These are phyloP conservation scores for Hymenoscyphus fraxineus DNA, from an alignment of 2,329 filamentous ascomycete genomes.

Conservation along the genomic window DNA sequence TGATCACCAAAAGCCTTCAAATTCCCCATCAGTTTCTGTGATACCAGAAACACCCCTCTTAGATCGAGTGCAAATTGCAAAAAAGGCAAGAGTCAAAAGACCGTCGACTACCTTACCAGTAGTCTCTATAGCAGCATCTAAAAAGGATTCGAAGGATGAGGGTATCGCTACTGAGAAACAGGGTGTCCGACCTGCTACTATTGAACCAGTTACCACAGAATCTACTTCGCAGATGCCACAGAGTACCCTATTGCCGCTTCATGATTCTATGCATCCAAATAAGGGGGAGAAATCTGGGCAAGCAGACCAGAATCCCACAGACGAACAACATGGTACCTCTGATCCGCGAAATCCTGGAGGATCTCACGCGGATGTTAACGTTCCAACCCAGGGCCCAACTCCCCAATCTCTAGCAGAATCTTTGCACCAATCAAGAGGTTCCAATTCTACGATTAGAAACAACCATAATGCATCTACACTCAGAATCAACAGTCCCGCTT, in stretches of 20 bases:
- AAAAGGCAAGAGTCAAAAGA: constrained; percentile 26
- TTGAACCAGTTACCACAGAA: neutral
- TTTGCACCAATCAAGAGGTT: neutral
- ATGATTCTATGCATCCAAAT: neutral
- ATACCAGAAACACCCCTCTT: constrained; percentile 6
- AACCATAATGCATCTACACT: neutral
- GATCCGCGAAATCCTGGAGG: neutral
- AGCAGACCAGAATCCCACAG: neutral
- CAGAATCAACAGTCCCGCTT: neutral
- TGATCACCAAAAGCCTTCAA: neutral
- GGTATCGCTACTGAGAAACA: neutral
- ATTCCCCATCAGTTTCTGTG: neutral
- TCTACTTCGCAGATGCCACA: neutral
- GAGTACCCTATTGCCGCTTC: neutral
- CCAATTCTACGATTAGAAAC: neutral
- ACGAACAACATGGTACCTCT: neutral
- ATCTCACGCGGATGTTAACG: neutral
- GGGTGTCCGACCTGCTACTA: neutral
- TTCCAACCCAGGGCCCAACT: neutral
- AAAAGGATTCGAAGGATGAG: neutral
- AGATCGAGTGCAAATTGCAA: constrained; percentile 24
- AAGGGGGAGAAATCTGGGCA: neutral
- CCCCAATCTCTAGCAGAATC: neutral
- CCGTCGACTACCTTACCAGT: constrained; percentile 25
- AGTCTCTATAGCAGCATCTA: neutral